Conservation (phyloP, 371 early-diverging fungal genomes). For the Mortierella sp. region DNA sequence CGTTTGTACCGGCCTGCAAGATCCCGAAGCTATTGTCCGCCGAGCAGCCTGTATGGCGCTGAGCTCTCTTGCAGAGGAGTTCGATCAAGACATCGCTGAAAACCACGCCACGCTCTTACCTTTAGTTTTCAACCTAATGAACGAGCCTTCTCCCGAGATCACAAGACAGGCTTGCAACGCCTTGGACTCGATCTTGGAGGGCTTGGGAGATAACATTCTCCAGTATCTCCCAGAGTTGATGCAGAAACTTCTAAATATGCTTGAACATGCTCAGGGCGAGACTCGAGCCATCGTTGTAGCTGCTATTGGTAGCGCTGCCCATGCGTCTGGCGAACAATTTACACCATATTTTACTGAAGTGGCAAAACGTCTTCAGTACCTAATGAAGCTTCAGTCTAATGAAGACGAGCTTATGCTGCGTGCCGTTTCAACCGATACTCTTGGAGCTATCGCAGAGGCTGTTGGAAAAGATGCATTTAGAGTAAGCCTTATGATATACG, state of each 20-base stretch:
- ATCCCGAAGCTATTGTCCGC: conserved; percentile 83
- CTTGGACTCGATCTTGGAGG: conserved; percentile 89
- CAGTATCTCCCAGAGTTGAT: conserved; percentile 86
- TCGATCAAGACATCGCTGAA: conserved; percentile 82
- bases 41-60: conserved; percentile 91
- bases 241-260: conserved; percentile 79
- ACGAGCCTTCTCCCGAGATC: conserved; percentile 78
- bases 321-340: conserved; percentile 81
- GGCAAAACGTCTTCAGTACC: conserved; percentile 74
- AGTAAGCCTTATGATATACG: conserved; percentile 31
- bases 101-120: conserved; percentile 88
- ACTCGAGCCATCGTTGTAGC: conserved; percentile 81
- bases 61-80: conserved; percentile 84
- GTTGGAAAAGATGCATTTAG: conserved; percentile 87
- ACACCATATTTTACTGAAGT: conserved; percentile 85
- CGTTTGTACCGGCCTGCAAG: conserved; percentile 83
- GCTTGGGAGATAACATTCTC: conserved; percentile 82
- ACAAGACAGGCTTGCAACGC: conserved; percentile 87
- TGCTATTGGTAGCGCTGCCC: conserved; percentile 92
- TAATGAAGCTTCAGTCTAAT: conserved; percentile 78
- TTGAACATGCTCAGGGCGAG: conserved; percentile 75
- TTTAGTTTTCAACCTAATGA: conserved; percentile 82
- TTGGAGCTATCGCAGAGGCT: conserved; percentile 88
- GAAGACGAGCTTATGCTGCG: conserved; percentile 81
- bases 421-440: conserved; percentile 89